phyloP scores from a whole-genome alignment of 1,284 basidiomycete species.

The Chalciporus piperatoides region DNA sequence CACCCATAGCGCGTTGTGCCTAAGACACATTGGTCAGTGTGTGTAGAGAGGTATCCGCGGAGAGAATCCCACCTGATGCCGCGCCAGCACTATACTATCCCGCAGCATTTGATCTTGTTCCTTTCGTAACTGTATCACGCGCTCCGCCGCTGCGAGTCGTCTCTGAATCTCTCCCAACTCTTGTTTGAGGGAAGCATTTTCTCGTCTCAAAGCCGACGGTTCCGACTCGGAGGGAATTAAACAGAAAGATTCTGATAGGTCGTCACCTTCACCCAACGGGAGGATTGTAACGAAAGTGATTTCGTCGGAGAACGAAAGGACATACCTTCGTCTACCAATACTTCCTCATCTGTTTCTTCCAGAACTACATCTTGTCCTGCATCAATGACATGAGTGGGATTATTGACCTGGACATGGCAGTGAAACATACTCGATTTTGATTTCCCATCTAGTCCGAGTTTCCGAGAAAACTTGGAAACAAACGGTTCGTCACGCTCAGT shows the following conservation, averaged over 20 bases:
- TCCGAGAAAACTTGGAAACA: conserved; percentile 46
- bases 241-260: conserved; percentile 74
- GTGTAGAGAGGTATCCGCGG: background rate
- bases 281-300: background rate
- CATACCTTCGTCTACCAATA: conserved; percentile 41
- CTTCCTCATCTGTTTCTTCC: conserved; percentile 35
- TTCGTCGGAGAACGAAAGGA: background rate
- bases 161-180: conserved; percentile 56
- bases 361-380: conserved; percentile 20
- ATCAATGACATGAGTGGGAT: conserved; percentile 13
- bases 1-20: conserved; percentile 74
- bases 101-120: conserved; percentile 74
- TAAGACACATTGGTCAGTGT: conserved; percentile 27
- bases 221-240: conserved; percentile 62
- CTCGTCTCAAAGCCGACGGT: conserved; percentile 52
- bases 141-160: conserved; percentile 56
- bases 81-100: conserved; percentile 73
- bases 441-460: conserved; percentile 24
- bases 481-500: conserved; percentile 61
- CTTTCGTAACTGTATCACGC: conserved; percentile 59
- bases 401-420: background rate
- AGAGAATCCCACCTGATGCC: conserved; percentile 56
- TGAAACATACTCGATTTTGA: conserved; percentile 21
- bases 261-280: conserved; percentile 41
- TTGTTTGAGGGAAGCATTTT: conserved; percentile 58